A percentile compares a stretch with the other conserved stretches of the same genome.
These are phyloP conservation scores for Cryptococcus sp. DNA, from an alignment of 1,284 basidiomycete genomes.

Conservation along the genomic window DNA sequence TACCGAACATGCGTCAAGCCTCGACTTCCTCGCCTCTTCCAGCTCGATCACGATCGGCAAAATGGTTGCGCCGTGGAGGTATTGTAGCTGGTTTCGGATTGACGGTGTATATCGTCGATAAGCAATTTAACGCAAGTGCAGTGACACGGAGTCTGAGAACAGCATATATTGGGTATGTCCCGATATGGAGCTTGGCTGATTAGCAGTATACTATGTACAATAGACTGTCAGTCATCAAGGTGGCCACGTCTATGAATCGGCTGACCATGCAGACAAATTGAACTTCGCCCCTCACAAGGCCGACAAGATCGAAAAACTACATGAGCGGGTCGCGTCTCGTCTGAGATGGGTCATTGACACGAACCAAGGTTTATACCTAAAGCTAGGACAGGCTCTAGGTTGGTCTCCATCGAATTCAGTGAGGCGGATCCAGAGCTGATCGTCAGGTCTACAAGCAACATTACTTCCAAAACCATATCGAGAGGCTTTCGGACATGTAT, in stretches of 20 bases:
- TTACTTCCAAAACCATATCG: slow-evolving; percentile 76
- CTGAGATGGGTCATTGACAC: slow-evolving; percentile 68
- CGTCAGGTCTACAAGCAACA: slow-evolving; percentile 70
- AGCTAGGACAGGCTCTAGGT: slow-evolving; percentile 62
- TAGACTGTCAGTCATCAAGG: slow-evolving; percentile 36
- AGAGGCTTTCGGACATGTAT: slow-evolving; percentile 70
- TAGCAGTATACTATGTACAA: slow-evolving; percentile 33
- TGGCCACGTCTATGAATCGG: not conserved
- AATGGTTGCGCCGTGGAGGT: slow-evolving; percentile 20
- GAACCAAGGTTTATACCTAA: slow-evolving; percentile 85
- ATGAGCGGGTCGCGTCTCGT: slow-evolving; percentile 73
- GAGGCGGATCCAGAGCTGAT: no score
- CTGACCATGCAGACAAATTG: slow-evolving; percentile 57
- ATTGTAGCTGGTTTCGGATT: slow-evolving; percentile 14
- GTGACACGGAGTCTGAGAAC: slow-evolving; percentile 62
- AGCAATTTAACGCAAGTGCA: slow-evolving; percentile 63
- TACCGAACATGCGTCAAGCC: not conserved
- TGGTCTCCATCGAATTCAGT: slow-evolving; percentile 1
- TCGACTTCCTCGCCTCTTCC: not conserved
- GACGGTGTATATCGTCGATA: slow-evolving; percentile 57
- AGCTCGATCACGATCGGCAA: slow-evolving; percentile 5
- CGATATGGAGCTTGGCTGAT: not conserved
- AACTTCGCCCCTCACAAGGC: slow-evolving; percentile 66
- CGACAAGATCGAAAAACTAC: slow-evolving; percentile 68
- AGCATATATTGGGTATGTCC: slow-evolving; percentile 56